Conservation (phyloP, 345 rosid genomes). For the Salix dunnii region DNA sequence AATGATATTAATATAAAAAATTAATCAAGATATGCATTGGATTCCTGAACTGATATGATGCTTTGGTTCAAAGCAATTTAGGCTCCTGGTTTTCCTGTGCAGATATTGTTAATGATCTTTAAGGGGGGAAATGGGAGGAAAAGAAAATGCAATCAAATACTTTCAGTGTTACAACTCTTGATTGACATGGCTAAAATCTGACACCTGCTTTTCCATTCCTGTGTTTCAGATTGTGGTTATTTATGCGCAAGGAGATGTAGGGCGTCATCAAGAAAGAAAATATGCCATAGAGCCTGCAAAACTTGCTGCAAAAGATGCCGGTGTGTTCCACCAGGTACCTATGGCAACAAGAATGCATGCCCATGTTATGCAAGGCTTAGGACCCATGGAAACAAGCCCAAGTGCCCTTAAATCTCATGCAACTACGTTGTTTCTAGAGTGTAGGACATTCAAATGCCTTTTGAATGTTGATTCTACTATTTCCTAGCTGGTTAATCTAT, state of each 20-base stretch:
- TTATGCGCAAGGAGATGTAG: conserved; percentile 27
- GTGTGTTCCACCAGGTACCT: conserved; percentile 25
- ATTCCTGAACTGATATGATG: not conserved
- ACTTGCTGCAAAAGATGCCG: conserved; percentile 17
- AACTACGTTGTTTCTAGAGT: not conserved
- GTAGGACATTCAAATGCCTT: not conserved
- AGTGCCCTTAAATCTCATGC: conserved; percentile 14
- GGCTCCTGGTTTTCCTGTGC: not conserved
- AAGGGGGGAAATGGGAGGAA: not conserved
- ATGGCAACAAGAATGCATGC: conserved; percentile 23
- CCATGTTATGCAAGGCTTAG: conserved; percentile 23
- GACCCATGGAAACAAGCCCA: conserved; percentile 23
- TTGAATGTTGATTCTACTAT: not conserved
- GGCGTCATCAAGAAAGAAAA: conserved; percentile 22
- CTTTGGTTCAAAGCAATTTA: not conserved
- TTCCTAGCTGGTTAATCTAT: not conserved
- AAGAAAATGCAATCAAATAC: not conserved
- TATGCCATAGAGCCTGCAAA: conserved; percentile 21
- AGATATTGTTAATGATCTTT: not conserved
- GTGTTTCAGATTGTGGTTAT: conserved; percentile 32
- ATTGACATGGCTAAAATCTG: not conserved
- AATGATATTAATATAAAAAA: not conserved
- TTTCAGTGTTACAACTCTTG: not conserved
- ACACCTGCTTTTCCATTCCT: not conserved
- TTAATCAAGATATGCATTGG: not conserved